Conservation (phyloP, 2,329 filamentous ascomycete species). For the Rosellinia necatrix region DNA sequence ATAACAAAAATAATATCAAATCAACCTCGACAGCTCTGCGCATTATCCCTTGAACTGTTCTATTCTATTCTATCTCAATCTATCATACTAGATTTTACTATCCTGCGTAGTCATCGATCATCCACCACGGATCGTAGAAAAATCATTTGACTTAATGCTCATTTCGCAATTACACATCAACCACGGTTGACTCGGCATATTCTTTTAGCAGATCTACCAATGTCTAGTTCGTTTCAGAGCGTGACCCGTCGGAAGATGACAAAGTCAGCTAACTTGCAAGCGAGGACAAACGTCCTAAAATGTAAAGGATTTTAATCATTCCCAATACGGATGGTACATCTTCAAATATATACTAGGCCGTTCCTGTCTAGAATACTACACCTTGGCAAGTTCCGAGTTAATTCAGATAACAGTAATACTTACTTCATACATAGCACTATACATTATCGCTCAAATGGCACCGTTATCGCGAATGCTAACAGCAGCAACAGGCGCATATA, state of each 20-base stretch:
- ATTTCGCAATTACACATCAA: background rate
- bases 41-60: background rate
- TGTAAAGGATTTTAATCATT: background rate
- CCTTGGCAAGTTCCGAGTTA: background rate
- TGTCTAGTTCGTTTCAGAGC: background rate
- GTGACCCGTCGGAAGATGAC: background rate
- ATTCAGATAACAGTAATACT: background rate
- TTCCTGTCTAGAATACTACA: background rate
- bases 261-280: constrained; percentile 3
- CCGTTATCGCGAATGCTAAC: too few species aligned
- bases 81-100: too few species aligned
- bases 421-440: background rate
- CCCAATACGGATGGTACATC: too few species aligned
- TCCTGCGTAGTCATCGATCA: too few species aligned
- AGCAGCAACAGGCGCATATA: too few species aligned
- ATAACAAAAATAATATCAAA: too few species aligned
- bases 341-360: too few species aligned
- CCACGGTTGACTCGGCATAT: background rate
- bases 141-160: too few species aligned
- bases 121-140: too few species aligned
- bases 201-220: background rate
- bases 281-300: background rate
- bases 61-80: too few species aligned
- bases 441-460: too few species aligned
- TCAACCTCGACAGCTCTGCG: too few species aligned